phyloP scores from a whole-genome alignment of 441 rosid species.

The Syzygium syzygioides region DNA sequence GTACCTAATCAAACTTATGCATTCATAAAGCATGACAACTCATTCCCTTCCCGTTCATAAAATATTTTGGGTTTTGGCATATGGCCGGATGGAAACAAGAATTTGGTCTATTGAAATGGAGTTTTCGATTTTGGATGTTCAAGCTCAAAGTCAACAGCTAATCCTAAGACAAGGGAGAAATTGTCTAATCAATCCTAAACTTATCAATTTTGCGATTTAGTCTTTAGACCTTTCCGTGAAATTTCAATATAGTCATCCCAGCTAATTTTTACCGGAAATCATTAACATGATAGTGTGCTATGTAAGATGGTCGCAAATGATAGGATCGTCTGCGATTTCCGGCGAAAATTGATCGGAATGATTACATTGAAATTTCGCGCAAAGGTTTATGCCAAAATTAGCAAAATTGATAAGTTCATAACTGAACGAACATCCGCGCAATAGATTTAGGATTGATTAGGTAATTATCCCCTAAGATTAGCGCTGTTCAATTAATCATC shows the following conservation, averaged over 20 bases:
- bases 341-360: no score
- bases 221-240: not conserved
- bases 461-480: not conserved
- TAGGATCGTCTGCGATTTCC: no score
- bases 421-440: no score
- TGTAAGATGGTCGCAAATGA: no score
- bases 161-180: not conserved
- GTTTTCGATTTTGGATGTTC: not conserved
- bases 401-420: no score
- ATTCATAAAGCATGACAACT: no score
- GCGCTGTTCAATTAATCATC: not conserved
- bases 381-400: no score
- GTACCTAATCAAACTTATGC: not conserved
- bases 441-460: no score
- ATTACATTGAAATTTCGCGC: no score
- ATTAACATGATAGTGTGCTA: accelerated
- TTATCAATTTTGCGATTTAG: not conserved
- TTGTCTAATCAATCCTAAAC: no score
- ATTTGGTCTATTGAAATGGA: not conserved
- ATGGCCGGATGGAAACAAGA: not conserved
- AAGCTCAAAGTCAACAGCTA: not conserved
- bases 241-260: accelerated
- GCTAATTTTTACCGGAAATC: no score
- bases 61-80: not conserved
- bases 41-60: not conserved